Evolutionary conservation across 2,329 filamentous ascomycete species (phyloP), one percentile per base, ranked within the genome.

Genomic region (Coniella vitis): DNA sequence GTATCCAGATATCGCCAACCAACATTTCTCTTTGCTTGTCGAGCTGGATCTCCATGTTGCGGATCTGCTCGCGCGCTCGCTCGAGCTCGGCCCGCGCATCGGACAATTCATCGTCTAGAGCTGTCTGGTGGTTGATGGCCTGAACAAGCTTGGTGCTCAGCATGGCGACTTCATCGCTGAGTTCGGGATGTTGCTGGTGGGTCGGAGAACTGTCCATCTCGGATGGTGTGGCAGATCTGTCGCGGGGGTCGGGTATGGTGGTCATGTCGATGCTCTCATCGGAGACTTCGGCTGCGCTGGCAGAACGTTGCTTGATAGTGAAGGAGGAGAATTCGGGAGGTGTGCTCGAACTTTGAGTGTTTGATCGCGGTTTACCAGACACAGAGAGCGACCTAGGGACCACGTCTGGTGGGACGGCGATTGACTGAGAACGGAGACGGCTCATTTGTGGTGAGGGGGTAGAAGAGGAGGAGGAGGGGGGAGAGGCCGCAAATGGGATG

Each of bases 141-240:
- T 93, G 91, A 59, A 98, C 91, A 55, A 98, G 81, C 67, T 98
- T 98, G 42, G 90, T 91, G 68, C 90, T 97, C 29, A 98, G 74
- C 7, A 87, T 83, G 7, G 91, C 87, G 22, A 98, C 88, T 67
- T 97, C 93, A 50, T 78, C 72, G 55, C 75, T 75, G 19, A 82
- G 68, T 49, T 80, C 79, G 4, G 77, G 75, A 53, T 80, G 76
- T 38, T 71, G 74, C 7, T 61, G 59, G 1, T 68, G 63, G 38
- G 59, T 64, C 36, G 60, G 51, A 51, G 61, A 53, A 34, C 60
- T 56, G 39, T 62, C 57, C 31, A 68, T 67, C 42, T 63, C 63
- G 7, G 69, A 65, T 8, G 75, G 70, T 45, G 72, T 76, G 58
- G 72, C 69, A 20, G 69, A 65, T 51, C 76, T 73, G 57, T 70